Percentiles rank a stretch among this genome's conserved stretches.
Evolutionary conservation across 1,284 basidiomycete genomes (phyloP).

Genomic region (Ganoderma resinaceum): DNA sequence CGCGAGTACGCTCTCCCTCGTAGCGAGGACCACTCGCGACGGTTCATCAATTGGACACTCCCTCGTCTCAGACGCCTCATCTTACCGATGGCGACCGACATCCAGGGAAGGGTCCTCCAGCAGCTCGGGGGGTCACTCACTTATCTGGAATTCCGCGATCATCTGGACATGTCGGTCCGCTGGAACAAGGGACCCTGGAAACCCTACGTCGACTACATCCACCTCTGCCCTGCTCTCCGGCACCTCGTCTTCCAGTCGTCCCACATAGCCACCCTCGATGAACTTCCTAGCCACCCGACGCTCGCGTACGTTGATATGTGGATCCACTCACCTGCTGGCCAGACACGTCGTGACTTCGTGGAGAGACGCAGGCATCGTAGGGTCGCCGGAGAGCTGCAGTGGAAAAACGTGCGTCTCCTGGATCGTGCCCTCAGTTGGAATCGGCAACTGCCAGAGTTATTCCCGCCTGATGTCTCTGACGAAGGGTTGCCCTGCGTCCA

Average conservation of each 20-base stretch:
- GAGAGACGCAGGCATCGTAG: conserved; percentile 6
- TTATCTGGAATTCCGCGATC: conserved; percentile 26
- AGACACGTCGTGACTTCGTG: conserved; percentile 1
- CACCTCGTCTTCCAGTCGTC: conserved; percentile 21
- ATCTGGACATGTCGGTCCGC: conserved; percentile 16
- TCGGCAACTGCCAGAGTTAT: conserved; percentile 10
- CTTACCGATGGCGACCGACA: conserved; percentile 18
- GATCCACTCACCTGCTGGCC: conserved; percentile 14
- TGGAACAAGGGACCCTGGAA: not conserved
- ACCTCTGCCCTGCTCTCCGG: conserved; percentile 18
- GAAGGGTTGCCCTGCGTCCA: conserved; percentile 15
- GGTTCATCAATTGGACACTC: conserved; percentile 18
- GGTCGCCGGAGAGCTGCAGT: conserved; percentile 10
- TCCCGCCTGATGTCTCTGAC: conserved; percentile 16
- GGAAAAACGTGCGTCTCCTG: conserved; percentile 26
- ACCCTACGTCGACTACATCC: conserved; percentile 15
- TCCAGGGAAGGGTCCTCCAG: conserved; percentile 16
- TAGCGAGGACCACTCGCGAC: conserved; percentile 3
- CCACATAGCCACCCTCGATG: conserved; percentile 7
- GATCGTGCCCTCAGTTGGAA: conserved; percentile 20
- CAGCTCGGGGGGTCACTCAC: conserved; percentile 11
- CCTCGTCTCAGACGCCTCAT: conserved; percentile 19
- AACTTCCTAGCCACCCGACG: conserved; percentile 18
- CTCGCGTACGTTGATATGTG: conserved; percentile 23
- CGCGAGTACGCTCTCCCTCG: conserved; percentile 17